Conservation (phyloP, 176 grass and related monocot genomes). For the Juncus inflexus region DNA sequence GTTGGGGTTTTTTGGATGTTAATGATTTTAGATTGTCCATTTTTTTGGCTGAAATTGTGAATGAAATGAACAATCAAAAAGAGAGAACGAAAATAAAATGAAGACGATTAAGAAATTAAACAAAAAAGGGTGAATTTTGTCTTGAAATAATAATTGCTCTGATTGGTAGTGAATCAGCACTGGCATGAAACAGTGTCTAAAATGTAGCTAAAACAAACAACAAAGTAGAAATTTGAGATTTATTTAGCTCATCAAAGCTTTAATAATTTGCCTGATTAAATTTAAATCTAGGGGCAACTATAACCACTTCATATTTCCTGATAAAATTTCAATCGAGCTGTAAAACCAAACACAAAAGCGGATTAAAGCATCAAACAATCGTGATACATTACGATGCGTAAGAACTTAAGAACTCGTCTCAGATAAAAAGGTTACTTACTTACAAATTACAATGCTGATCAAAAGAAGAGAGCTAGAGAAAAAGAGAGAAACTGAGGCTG, state of each 20-base stretch:
- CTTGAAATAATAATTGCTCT: neutral
- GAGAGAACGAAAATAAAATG: no score
- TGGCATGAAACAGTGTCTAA: neutral
- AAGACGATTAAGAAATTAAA: no score
- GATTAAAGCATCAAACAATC: neutral
- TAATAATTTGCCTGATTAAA: neutral
- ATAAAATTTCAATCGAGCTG: neutral
- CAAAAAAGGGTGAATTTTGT: no score
- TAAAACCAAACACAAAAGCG: neutral
- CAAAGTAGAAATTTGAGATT: conserved; percentile 10
- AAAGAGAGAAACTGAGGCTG: neutral
- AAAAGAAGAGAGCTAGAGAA: neutral
- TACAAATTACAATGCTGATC: conserved; percentile 3
- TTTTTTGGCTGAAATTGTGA: conserved; percentile 13
- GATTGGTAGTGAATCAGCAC: neutral
- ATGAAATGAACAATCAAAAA: neutral
- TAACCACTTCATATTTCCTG: neutral
- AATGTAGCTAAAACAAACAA: neutral
- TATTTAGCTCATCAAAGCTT: conserved; percentile 9
- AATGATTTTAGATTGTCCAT: conserved; percentile 35
- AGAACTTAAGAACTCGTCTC: no score
- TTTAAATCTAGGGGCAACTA: conserved; percentile 1
- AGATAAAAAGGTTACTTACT: neutral
- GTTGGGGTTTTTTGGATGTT: conserved; percentile 42
- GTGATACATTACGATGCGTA: no score